Percentiles rank a stretch among this genome's conserved stretches.
These are phyloP conservation scores for Papilionanthe hybrid DNA, from an alignment of 116 monocot genomes.

Conservation along the genomic window DNA sequence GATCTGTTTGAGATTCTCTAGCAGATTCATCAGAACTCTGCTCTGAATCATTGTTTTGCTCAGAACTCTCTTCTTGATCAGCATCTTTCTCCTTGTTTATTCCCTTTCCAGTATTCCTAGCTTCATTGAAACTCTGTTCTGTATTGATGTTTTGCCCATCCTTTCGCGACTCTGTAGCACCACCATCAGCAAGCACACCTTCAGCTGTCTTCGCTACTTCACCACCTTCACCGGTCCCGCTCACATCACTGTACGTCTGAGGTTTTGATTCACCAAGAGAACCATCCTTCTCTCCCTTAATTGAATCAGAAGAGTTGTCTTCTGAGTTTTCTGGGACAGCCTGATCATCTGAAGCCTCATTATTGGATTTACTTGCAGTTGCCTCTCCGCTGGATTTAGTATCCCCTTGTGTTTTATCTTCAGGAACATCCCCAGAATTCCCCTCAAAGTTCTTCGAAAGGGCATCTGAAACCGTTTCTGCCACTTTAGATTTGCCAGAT, in stretches of 20 bases:
- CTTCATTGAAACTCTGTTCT: slow-evolving; percentile 14
- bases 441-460: slow-evolving; percentile 26
- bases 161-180: slow-evolving; percentile 10
- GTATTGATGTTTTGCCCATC: slow-evolving; percentile 14
- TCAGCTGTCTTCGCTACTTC: slow-evolving; percentile 23
- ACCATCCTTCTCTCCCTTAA: slow-evolving; percentile 31
- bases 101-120: not conserved
- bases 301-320: slow-evolving; percentile 25
- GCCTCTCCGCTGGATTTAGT: slow-evolving; percentile 5
- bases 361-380: slow-evolving; percentile 11
- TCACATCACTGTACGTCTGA: slow-evolving; percentile 36
- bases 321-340: slow-evolving; percentile 21
- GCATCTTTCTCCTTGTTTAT: no score
- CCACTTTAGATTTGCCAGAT: slow-evolving; percentile 37
- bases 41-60: slow-evolving; percentile 5
- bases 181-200: slow-evolving; percentile 8
- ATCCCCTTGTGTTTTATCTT: slow-evolving; percentile 28
- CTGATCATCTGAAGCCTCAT: slow-evolving; percentile 26
- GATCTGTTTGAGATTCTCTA: slow-evolving; percentile 6
- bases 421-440: slow-evolving; percentile 29
- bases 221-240: slow-evolving; percentile 34
- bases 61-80: not conserved
- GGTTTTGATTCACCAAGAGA: slow-evolving; percentile 20
- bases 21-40: slow-evolving; percentile 9
- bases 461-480: slow-evolving; percentile 25